A percentile compares a stretch with the other conserved stretches of the same genome.
Evolutionary conservation across 176 grass and related monocot genomes (phyloP).

Genomic region (Poa pratensis): DNA sequence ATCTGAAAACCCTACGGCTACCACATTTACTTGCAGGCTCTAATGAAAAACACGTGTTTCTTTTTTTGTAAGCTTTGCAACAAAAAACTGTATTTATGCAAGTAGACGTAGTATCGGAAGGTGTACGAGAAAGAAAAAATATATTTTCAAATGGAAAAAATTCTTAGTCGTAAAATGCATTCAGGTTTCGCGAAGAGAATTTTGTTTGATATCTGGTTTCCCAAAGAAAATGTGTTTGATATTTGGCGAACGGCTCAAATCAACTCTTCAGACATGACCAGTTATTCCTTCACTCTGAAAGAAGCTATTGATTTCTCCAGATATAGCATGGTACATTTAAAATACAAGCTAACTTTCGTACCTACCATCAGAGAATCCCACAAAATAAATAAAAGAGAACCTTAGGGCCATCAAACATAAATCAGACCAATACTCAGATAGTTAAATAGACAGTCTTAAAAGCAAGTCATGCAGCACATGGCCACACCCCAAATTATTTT

Average conservation of each 20-base stretch:
- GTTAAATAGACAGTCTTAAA: not conserved
- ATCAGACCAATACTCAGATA: not conserved
- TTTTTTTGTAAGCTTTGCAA: no score
- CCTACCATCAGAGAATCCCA: not conserved
- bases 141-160: no score
- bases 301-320: not conserved
- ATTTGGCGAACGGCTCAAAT: not conserved
- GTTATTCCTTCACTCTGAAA: not conserved
- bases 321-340: not conserved
- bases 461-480: not conserved
- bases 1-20: no score
- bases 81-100: no score
- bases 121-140: no score
- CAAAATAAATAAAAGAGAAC: not conserved
- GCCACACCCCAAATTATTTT: slow-evolving; percentile 13
- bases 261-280: not conserved
- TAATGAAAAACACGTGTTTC: no score
- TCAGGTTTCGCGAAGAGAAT: no score
- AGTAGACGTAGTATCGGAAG: no score
- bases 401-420: not conserved
- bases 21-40: no score
- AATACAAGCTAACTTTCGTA: not conserved
- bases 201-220: not conserved
- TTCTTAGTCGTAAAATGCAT: not conserved
- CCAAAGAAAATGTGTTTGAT: not conserved